Conservation (phyloP, 768 basidiomycete species). For the Hygrophoropsis aurantiaca region DNA sequence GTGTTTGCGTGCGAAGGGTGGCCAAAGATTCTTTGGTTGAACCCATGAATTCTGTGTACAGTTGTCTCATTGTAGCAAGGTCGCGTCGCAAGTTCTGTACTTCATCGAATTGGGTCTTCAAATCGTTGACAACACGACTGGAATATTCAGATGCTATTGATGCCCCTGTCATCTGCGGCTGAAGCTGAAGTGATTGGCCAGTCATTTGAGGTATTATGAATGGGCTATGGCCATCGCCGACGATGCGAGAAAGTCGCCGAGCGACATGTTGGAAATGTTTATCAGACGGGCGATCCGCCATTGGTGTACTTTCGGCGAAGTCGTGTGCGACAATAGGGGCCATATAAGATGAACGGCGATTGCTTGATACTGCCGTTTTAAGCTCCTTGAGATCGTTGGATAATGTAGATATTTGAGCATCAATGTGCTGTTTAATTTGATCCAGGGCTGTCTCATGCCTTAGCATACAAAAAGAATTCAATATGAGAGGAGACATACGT, state of each 20-base stretch:
- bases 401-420: constrained; percentile 80
- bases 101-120: constrained; percentile 93
- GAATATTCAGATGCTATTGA: constrained; percentile 74
- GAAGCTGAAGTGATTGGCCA: constrained; percentile 55
- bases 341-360: constrained; percentile 47
- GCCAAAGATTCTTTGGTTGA: constrained; percentile 85
- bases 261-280: constrained; percentile 73
- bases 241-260: constrained; percentile 70
- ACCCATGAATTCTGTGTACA: constrained; percentile 92
- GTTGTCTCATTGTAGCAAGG: constrained; percentile 88
- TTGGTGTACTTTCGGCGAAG: constrained; percentile 65
- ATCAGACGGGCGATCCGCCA: constrained; percentile 68
- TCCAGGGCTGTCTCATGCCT: constrained; percentile 69
- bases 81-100: constrained; percentile 93
- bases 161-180: constrained; percentile 74
- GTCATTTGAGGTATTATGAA: constrained; percentile 62
- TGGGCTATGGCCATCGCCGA: constrained; percentile 43
- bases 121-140: constrained; percentile 70
- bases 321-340: constrained; percentile 52
- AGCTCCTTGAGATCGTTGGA: constrained; percentile 92
- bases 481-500: constrained; percentile 59
- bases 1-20: constrained; percentile 78
- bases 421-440: constrained; percentile 98
- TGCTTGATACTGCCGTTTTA: constrained; percentile 58
- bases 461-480: constrained; percentile 8